phyloP scores from a whole-genome alignment of 768 basidiomycete species.

The Saitozyma podzolica region DNA sequence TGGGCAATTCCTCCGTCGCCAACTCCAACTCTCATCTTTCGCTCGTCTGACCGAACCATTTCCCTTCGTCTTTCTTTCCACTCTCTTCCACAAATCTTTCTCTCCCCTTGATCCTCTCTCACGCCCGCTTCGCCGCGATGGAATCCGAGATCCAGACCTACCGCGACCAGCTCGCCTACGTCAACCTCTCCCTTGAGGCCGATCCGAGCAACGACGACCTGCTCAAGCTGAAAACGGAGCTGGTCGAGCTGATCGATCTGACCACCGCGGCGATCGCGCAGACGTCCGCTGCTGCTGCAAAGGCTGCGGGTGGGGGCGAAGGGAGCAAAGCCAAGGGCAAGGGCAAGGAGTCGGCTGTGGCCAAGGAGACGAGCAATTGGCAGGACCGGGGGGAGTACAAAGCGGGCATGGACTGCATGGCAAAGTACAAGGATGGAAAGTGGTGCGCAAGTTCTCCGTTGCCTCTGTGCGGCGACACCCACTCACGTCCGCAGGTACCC shows the following conservation, averaged over 20 bases:
- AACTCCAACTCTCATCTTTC: too few relatives aligned
- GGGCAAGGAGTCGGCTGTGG: slow-evolving; percentile 21
- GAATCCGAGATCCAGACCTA: slow-evolving; percentile 51
- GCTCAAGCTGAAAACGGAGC: slow-evolving; percentile 48
- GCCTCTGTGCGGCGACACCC: not conserved
- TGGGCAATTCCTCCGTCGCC: too few relatives aligned
- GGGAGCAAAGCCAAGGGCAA: slow-evolving; percentile 37
- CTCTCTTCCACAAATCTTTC: not conserved
- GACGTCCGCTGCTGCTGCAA: slow-evolving; percentile 15
- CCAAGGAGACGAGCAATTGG: slow-evolving; percentile 24
- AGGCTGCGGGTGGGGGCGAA: slow-evolving; percentile 4
- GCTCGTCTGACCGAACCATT: not conserved
- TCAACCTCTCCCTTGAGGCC: slow-evolving; percentile 49
- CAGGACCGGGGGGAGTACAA: slow-evolving; percentile 46
- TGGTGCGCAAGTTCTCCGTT: slow-evolving; percentile 34
- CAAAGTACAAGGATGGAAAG: slow-evolving; percentile 53
- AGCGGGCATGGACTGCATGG: slow-evolving; percentile 52
- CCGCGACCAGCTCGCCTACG: slow-evolving; percentile 52
- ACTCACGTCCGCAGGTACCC: slow-evolving; percentile 43
- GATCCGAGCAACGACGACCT: slow-evolving; percentile 51
- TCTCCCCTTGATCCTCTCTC: not conserved
- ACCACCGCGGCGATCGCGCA: slow-evolving; percentile 43
- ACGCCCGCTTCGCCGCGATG: slow-evolving; percentile 22
- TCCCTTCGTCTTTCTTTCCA: not conserved
- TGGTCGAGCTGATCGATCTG: slow-evolving; percentile 50